Conservation (phyloP, 148 eudicot species). For the Camellia japonica region DNA sequence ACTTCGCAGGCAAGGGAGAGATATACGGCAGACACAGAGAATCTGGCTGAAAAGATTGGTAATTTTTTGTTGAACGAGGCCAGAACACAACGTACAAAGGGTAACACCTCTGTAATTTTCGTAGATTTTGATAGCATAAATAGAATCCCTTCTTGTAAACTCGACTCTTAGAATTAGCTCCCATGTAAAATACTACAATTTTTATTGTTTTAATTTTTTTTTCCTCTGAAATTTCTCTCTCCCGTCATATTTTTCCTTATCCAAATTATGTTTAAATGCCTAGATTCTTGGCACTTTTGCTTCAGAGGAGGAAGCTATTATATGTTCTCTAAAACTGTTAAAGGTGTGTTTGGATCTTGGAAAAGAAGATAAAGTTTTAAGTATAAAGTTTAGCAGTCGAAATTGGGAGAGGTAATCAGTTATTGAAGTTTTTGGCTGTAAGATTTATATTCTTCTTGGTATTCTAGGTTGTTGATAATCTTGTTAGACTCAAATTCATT, state of each 20-base stretch:
- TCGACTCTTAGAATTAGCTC: conserved; percentile 39
- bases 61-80: conserved; percentile 77
- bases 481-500: too few relatives aligned
- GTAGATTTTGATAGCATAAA: conserved; percentile 63
- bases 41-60: conserved; percentile 66
- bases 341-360: too few relatives aligned
- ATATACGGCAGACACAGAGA: conserved; percentile 33
- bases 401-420: too few relatives aligned
- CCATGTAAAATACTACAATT: conserved; percentile 5
- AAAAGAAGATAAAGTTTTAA: too few relatives aligned
- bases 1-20: conserved; percentile 65
- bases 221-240: not conserved
- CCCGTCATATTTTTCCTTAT: not conserved
- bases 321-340: not conserved
- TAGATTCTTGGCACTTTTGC: not conserved
- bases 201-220: conserved; percentile 7
- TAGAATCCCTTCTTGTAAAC: conserved; percentile 49
- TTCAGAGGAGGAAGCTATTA: not conserved
- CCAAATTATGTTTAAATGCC: not conserved
- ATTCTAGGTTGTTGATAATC: too few relatives aligned
- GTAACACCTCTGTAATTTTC: conserved; percentile 83
- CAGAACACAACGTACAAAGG: conserved; percentile 84
- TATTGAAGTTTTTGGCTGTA: too few relatives aligned
- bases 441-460: too few relatives aligned
- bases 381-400: too few relatives aligned